phyloP scores from a whole-genome alignment of 495 filamentous ascomycete genomes.

The Poronia punctata region DNA sequence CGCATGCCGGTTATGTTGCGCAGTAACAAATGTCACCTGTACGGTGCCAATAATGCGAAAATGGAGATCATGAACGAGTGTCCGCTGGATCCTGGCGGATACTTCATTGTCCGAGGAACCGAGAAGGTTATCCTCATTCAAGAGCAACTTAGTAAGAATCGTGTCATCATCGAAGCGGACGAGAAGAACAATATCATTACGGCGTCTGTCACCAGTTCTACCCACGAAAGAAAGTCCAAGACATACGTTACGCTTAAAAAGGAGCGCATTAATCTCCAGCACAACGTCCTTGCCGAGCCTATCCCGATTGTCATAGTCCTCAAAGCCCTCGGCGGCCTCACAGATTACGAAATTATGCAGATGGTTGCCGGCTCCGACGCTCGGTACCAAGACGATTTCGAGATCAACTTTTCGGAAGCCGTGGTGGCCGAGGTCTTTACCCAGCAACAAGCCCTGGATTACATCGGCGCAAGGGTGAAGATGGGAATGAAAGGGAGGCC shows the following conservation, averaged over 20 bases:
- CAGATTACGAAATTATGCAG: slow-evolving; percentile 87
- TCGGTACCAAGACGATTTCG: slow-evolving; percentile 85
- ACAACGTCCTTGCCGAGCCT: slow-evolving; percentile 87
- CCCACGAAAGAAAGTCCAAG: slow-evolving; percentile 94
- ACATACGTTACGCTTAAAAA: slow-evolving; percentile 92
- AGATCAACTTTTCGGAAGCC: slow-evolving; percentile 89
- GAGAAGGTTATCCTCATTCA: slow-evolving; percentile 98
- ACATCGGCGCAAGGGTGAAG: slow-evolving; percentile 76
- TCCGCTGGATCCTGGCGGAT: slow-evolving; percentile 90
- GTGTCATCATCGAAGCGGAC: slow-evolving; percentile 92
- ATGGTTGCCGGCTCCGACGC: slow-evolving; percentile 79
- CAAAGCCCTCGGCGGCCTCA: slow-evolving; percentile 88
- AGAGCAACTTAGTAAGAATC: slow-evolving; percentile 96
- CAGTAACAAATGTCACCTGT: slow-evolving; percentile 84
- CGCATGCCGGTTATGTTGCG: slow-evolving; percentile 94
- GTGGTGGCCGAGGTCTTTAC: slow-evolving; percentile 75
- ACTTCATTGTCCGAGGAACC: slow-evolving; percentile 80
- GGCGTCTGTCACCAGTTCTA: slow-evolving; percentile 96
- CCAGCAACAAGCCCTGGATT: slow-evolving; percentile 91
- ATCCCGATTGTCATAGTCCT: slow-evolving; percentile 87
- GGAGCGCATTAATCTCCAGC: slow-evolving; percentile 77
- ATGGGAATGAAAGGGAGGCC: slow-evolving; percentile 61
- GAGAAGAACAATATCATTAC: slow-evolving; percentile 85
- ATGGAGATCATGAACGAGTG: slow-evolving; percentile 91
- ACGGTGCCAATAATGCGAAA: slow-evolving; percentile 67